A percentile compares a stretch with the other conserved stretches of the same genome.
Conservation (phyloP, 805 yeast species). For the Tetrapisispora fleetii region DNA sequence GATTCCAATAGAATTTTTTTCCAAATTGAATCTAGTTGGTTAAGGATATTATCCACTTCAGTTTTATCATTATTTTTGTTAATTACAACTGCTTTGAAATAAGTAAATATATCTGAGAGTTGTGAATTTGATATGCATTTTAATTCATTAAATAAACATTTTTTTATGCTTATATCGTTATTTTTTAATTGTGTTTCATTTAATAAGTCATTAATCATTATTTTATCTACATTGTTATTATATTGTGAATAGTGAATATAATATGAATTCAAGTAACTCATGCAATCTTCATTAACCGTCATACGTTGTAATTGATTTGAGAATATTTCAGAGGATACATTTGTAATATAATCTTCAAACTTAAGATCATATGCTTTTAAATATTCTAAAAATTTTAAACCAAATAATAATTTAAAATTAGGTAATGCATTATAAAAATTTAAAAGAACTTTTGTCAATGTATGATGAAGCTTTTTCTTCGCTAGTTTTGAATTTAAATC, state of each 20-base stretch:
- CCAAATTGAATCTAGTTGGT: conserved; percentile 7
- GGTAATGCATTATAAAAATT: conserved; percentile 18
- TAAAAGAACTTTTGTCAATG: conserved; percentile 19
- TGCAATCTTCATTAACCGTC: not conserved
- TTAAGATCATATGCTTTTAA: conserved; percentile 15
- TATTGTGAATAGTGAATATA: conserved; percentile 14
- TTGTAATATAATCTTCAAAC: conserved; percentile 18
- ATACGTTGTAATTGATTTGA: conserved; percentile 9
- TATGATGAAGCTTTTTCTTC: conserved; percentile 10
- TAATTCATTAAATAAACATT: not conserved
- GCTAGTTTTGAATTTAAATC: not conserved
- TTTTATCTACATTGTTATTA: conserved; percentile 9
- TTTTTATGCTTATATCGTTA: not conserved
- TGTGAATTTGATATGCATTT: conserved; percentile 1
- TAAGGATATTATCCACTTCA: not conserved
- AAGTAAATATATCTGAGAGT: not conserved
- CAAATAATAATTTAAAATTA: conserved; percentile 17
- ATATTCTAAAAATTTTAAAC: conserved; percentile 25
- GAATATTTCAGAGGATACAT: conserved; percentile 11
- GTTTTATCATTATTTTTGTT: not conserved
- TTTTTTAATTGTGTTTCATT: not conserved
- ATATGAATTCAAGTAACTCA: conserved; percentile 7
- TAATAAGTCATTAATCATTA: conserved; percentile 14
- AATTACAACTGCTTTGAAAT: not conserved
- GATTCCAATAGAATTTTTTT: conserved; percentile 5